Evolutionary conservation across 805 yeast species (phyloP).

Genomic region (Candida pseudofarinosa): DNA sequence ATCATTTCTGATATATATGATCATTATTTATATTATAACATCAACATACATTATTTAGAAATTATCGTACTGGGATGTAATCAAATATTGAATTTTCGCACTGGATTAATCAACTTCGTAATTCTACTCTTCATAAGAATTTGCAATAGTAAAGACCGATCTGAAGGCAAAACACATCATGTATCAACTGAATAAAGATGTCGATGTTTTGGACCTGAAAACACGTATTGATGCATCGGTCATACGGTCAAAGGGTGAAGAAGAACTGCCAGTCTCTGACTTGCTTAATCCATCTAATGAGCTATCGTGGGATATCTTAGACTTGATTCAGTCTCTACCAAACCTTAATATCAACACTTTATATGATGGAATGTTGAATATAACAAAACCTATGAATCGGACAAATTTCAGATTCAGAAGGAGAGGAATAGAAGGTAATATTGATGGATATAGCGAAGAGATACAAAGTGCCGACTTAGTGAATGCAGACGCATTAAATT

Average conservation of each 20-base stretch:
- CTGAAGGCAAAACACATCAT: too few relatives aligned
- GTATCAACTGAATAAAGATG: too few relatives aligned
- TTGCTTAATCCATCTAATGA: slow-evolving; percentile 61
- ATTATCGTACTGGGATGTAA: neutral
- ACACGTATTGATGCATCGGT: neutral
- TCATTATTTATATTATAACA: slow-evolving; percentile 1
- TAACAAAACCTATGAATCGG: slow-evolving; percentile 62
- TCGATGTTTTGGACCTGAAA: neutral
- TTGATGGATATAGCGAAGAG: slow-evolving; percentile 61
- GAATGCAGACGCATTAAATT: slow-evolving; percentile 58
- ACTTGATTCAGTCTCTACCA: slow-evolving; percentile 60
- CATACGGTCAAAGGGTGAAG: neutral
- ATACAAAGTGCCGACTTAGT: slow-evolving; percentile 41
- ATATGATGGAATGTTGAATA: slow-evolving; percentile 44
- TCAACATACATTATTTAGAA: too few relatives aligned
- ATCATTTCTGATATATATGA: too few relatives aligned
- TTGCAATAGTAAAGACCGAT: too few relatives aligned
- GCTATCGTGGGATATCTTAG: slow-evolving; percentile 68
- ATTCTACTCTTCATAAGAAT: too few relatives aligned
- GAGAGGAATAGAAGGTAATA: slow-evolving; percentile 67
- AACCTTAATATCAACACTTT: slow-evolving; percentile 32
- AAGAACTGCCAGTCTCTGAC: slow-evolving; percentile 20
- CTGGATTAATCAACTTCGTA: too few relatives aligned
- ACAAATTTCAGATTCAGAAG: slow-evolving; percentile 67
- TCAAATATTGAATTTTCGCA: neutral